phyloP scores from a whole-genome alignment of 2,329 filamentous ascomycete genomes.

The Fusarium sp. region DNA sequence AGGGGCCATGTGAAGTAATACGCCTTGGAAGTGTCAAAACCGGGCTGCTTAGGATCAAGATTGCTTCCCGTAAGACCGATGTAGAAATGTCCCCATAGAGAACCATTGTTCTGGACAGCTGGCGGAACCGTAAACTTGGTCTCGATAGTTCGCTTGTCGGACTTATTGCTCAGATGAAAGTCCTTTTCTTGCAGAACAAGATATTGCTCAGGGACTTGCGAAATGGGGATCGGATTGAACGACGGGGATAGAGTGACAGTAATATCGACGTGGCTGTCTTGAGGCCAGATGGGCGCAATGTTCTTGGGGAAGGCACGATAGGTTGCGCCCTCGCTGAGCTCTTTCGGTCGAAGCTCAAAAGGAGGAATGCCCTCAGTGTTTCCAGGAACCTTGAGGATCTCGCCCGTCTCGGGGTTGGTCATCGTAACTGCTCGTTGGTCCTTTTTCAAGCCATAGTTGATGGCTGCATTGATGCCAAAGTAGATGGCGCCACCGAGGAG shows the following conservation, averaged over 20 bases:
- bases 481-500: constrained; percentile 64
- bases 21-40: constrained; percentile 78
- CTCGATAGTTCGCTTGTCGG: constrained; percentile 79
- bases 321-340: constrained; percentile 67
- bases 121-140: constrained; percentile 80
- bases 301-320: constrained; percentile 73
- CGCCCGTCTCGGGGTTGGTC: constrained; percentile 60
- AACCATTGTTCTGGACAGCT: constrained; percentile 88
- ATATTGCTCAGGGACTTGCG: constrained; percentile 69
- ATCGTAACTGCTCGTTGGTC: constrained; percentile 58
- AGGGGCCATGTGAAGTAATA: constrained; percentile 86
- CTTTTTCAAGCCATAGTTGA: constrained; percentile 63
- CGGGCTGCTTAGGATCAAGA: constrained; percentile 76
- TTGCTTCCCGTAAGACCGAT: constrained; percentile 78
- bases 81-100: constrained; percentile 94
- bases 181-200: constrained; percentile 81
- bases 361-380: constrained; percentile 68
- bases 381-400: constrained; percentile 61
- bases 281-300: constrained; percentile 88
- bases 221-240: constrained; percentile 72
- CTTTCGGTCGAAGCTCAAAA: constrained; percentile 70
- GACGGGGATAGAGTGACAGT: constrained; percentile 84
- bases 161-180: constrained; percentile 81
- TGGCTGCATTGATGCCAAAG: constrained; percentile 66
- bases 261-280: constrained; percentile 81